phyloP scores from a whole-genome alignment of 805 yeast species.

The Metschnikowia kunwiensis region DNA sequence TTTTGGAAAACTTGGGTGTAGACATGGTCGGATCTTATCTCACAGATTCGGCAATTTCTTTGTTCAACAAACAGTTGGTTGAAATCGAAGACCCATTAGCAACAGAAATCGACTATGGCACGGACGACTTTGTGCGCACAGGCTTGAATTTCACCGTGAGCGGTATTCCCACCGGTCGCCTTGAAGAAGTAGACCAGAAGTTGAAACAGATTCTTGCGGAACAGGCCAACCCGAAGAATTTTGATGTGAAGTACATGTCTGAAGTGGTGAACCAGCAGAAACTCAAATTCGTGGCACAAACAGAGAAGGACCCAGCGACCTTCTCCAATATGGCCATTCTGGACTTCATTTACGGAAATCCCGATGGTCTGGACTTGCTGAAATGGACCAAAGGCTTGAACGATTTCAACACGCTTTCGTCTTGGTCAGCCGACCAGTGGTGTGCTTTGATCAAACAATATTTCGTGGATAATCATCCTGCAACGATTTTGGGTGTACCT shows the following conservation, averaged over 20 bases:
- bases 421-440: constrained; percentile 75
- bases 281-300: constrained; percentile 55
- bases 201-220: constrained; percentile 49
- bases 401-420: constrained; percentile 55
- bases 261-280: constrained; percentile 66
- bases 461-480: constrained; percentile 60
- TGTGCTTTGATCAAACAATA: constrained; percentile 46
- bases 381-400: constrained; percentile 52
- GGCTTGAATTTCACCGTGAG: constrained; percentile 55
- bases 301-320: constrained; percentile 61
- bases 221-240: constrained; percentile 46
- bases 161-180: constrained; percentile 72
- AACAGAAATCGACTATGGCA: constrained; percentile 61
- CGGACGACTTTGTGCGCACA: constrained; percentile 69
- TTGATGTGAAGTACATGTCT: constrained; percentile 64
- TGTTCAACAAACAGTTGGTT: constrained; percentile 66
- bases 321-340: constrained; percentile 66
- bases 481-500: constrained; percentile 70
- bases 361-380: constrained; percentile 55
- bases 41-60: constrained; percentile 72
- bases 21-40: constrained; percentile 71
- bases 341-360: constrained; percentile 77
- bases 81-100: constrained; percentile 84
- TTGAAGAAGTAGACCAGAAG: constrained; percentile 51
- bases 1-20: constrained; percentile 60